Base-by-base conservation (phyloP, 805 yeast genomes). In the Kodamaea nitidulidarum region DNA sequence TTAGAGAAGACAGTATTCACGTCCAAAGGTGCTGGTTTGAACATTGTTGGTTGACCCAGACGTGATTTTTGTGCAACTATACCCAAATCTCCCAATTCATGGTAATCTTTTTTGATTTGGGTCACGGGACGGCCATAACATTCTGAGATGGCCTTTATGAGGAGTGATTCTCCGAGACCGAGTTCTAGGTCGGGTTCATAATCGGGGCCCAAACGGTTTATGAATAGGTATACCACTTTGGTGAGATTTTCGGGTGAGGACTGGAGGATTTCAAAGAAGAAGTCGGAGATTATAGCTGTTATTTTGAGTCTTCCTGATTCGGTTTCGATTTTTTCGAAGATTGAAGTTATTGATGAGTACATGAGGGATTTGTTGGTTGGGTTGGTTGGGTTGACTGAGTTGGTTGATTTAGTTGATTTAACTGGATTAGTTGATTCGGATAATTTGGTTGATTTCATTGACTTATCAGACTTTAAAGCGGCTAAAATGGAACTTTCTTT, bases 151-250 rank as follows among this genome's bases (percentile, higher is more conserved):
- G 98, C 93, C 54, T 90, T 93, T 52, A 90, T 79, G 18, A 93
- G 65, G 8, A 93, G 57, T 2, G 95, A 80, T 59, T 93, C 98
- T 12, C 98, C 98, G 2, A 93, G 71, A 0, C 98, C 98, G 17
- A 93, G 68, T 55, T 93, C 98, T 41, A 91, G 65, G 21, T 95
- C 97, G 2, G 73, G 71, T 55, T 88, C 96, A 55, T 93, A 93
- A 58, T 93, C 98, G 0, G 98, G 98, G 0, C 97, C 96, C 7
- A 90, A 65, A 44, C 91, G 69, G 57, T 91, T 91, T 56, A 91
- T 88, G 62, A 85, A 84, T 12, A 93, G 71, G 51, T 91, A 93
- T 1, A 90, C 84, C 1, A 87, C 80, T 40, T 76, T 78, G 5
- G 86, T 71, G 38, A 93, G 62, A 32, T 77, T 70, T n/a, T 61